phyloP scores from a whole-genome alignment of 106 monocot genomes.

The Dioscorea dumetorum region DNA sequence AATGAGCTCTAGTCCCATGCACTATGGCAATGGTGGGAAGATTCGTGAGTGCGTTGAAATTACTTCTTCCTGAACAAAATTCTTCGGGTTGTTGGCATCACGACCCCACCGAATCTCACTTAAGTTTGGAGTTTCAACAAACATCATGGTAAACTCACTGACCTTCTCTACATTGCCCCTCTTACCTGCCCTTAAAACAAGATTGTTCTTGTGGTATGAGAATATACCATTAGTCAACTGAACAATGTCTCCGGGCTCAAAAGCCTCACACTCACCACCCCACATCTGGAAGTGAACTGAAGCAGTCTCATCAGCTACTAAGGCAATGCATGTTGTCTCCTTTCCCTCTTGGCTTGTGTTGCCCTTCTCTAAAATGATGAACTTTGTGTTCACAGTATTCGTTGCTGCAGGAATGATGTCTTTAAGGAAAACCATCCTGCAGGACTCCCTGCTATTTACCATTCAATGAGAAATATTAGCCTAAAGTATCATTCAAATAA shows the following conservation, averaged over 20 bases:
- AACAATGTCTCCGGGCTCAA: constrained; percentile 83
- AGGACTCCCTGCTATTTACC: not conserved
- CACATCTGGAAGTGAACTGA: constrained; percentile 82
- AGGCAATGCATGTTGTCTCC: constrained; percentile 53
- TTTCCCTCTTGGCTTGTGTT: constrained; percentile 29
- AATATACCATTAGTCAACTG: constrained; percentile 67
- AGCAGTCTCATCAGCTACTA: constrained; percentile 83
- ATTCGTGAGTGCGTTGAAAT: constrained; percentile 36
- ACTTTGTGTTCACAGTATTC: constrained; percentile 60
- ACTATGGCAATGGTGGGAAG: constrained; percentile 25
- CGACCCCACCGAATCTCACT: constrained; percentile 58
- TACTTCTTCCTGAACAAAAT: constrained; percentile 28
- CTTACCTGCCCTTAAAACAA: constrained; percentile 73
- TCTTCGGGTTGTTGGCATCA: constrained; percentile 41
- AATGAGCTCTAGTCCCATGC: not conserved
- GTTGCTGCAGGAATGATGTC: constrained; percentile 76
- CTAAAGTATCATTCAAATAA: too few relatives aligned
- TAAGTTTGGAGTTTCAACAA: constrained; percentile 91
- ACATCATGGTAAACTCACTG: constrained; percentile 81
- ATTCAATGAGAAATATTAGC: too few relatives aligned
- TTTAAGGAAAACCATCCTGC: constrained; percentile 36
- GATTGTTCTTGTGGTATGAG: constrained; percentile 62
- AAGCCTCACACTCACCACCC: constrained; percentile 72
- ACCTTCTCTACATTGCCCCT: constrained; percentile 62
- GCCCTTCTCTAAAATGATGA: constrained; percentile 75